A percentile compares a stretch with the other conserved stretches of the same genome.
Conservation (phyloP, 2,329 filamentous ascomycete species). For the Fusarium sulawesiense region DNA sequence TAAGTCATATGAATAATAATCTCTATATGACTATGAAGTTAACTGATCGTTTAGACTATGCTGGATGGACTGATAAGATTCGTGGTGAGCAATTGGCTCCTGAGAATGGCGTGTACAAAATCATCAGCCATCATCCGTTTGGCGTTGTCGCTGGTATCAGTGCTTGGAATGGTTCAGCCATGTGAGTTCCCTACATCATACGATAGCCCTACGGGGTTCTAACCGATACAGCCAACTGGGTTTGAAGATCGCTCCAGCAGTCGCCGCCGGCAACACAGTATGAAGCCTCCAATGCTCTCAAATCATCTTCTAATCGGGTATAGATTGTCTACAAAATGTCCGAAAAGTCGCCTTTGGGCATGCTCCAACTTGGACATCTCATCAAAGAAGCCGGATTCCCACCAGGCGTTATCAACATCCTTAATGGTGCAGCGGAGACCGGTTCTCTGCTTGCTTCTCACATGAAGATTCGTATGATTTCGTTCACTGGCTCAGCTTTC, state of each 20-base stretch:
- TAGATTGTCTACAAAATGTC: neutral
- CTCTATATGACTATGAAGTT: neutral
- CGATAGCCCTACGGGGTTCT: neutral
- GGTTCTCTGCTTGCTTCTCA: slow-evolving; percentile 1
- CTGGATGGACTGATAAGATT: slow-evolving; percentile 3
- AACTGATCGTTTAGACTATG: neutral
- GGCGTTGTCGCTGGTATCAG: neutral
- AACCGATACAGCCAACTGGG: neutral
- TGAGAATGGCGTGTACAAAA: neutral
- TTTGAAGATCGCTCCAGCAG: neutral
- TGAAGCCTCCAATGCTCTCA: fast-evolving
- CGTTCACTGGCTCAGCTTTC: slow-evolving; percentile 1
- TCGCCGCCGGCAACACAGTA: slow-evolving; percentile 5
- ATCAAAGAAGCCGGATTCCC: slow-evolving; percentile 1
- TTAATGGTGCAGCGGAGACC: neutral
- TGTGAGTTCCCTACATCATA: neutral
- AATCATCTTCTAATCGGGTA: neutral
- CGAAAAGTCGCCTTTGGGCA: slow-evolving; percentile 1
- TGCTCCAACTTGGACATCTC: neutral
- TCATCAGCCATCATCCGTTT: slow-evolving; percentile 2
- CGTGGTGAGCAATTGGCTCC: neutral
- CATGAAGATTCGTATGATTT: slow-evolving; percentile 2
- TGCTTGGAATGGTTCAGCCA: neutral
- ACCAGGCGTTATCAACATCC: neutral
- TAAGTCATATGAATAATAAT: neutral